Evolutionary conservation across 106 monocot genomes (phyloP).

Genomic region (Dactylorhiza incarnata): DNA sequence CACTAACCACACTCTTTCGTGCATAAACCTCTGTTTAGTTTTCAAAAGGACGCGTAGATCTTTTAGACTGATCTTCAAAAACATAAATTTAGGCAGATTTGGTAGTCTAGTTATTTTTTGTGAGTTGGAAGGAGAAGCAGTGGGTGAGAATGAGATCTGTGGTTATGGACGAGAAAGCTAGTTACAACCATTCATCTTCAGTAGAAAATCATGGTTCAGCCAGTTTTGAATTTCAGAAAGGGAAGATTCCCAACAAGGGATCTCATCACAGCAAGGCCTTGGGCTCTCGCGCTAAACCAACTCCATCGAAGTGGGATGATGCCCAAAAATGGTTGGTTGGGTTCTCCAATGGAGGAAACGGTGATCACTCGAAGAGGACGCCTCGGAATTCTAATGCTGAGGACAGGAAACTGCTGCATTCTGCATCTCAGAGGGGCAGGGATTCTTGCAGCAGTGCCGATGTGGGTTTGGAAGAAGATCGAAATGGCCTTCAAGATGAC

Average conservation of each 20-base stretch:
- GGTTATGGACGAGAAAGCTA: slow-evolving; percentile 35
- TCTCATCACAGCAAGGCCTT: slow-evolving; percentile 30
- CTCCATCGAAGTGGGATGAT: slow-evolving; percentile 97
- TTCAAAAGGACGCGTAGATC: not conserved
- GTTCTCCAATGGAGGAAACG: slow-evolving; percentile 26
- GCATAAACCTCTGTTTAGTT: not conserved
- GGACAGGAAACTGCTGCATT: slow-evolving; percentile 57
- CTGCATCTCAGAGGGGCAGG: slow-evolving; percentile 60
- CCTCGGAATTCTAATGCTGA: slow-evolving; percentile 85
- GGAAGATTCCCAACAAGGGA: slow-evolving; percentile 4
- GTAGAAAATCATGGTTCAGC: slow-evolving; percentile 9
- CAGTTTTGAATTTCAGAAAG: slow-evolving; percentile 42
- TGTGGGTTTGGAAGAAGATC: slow-evolving; percentile 32
- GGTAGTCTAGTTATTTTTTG: not conserved
- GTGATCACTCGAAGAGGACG: slow-evolving; percentile 28
- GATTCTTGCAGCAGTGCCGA: slow-evolving; percentile 80
- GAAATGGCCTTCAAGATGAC: slow-evolving; percentile 32
- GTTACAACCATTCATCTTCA: slow-evolving; percentile 16
- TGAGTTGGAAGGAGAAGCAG: not conserved
- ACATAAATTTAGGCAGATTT: not conserved
- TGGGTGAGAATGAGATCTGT: slow-evolving; percentile 25
- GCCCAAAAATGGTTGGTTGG: slow-evolving; percentile 94
- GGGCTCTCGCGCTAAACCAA: slow-evolving; percentile 49
- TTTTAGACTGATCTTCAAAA: not conserved
- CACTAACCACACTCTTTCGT: not conserved